Evolutionary conservation across 192 early-diverging fungal species (phyloP).

Genomic region (Backusella tuberculispora): DNA sequence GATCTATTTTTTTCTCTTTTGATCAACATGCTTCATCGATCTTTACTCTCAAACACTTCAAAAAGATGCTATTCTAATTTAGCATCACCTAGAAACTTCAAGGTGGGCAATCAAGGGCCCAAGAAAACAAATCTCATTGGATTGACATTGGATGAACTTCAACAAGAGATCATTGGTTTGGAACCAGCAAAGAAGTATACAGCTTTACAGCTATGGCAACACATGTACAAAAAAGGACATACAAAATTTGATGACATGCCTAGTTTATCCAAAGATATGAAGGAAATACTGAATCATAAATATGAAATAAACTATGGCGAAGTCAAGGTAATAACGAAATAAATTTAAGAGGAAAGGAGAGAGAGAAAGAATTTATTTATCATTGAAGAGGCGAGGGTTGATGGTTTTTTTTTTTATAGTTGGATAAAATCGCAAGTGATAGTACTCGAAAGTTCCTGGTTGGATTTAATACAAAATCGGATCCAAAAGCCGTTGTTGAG

Average conservation of each 20-base stretch:
- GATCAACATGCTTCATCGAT: not conserved
- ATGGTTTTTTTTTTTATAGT: slow-evolving; percentile 12
- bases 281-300: slow-evolving; percentile 47
- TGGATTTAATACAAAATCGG: slow-evolving; percentile 51
- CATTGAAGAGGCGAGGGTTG: too few relatives aligned
- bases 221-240: slow-evolving; percentile 56
- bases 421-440: slow-evolving; percentile 56
- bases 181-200: slow-evolving; percentile 45
- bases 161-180: slow-evolving; percentile 36
- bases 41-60: not conserved
- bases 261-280: slow-evolving; percentile 56
- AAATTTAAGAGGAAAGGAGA: not conserved
- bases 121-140: slow-evolving; percentile 54
- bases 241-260: slow-evolving; percentile 71
- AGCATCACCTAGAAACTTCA: slow-evolving; percentile 14
- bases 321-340: slow-evolving; percentile 44
- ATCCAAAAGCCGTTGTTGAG: slow-evolving; percentile 67
- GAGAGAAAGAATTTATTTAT: not conserved
- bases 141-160: slow-evolving; percentile 37
- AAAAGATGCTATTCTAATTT: slow-evolving; percentile 17
- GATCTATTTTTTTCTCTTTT: not conserved
- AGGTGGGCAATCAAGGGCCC: not conserved
- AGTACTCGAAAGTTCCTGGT: slow-evolving; percentile 68
- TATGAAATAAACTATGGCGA: slow-evolving; percentile 63
- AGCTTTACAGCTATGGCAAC: slow-evolving; percentile 47